Conservation (phyloP, 2,329 filamentous ascomycete genomes). For the Ceratocystis cacaofunesta region DNA sequence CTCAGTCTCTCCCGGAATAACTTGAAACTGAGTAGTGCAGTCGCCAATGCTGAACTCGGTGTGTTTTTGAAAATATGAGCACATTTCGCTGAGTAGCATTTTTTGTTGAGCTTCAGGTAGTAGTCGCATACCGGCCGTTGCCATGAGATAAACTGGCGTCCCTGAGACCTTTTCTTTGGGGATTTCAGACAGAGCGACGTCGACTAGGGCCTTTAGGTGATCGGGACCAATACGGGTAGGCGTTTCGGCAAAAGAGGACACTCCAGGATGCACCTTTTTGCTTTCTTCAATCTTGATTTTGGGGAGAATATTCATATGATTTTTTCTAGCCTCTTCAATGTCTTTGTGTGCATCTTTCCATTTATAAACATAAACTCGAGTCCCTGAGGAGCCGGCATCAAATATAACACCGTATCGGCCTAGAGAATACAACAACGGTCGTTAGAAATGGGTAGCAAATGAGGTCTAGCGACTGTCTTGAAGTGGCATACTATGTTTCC, state of each 20-base stretch:
- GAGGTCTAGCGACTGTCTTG: background rate
- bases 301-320: conserved; percentile 49
- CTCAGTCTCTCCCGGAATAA: conserved; percentile 90
- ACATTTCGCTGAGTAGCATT: conserved; percentile 61
- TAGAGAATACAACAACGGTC: conserved; percentile 20
- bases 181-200: conserved; percentile 67
- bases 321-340: conserved; percentile 19
- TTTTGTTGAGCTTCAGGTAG: conserved; percentile 59
- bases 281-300: conserved; percentile 72
- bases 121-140: conserved; percentile 87
- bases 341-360: conserved; percentile 63
- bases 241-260: conserved; percentile 75
- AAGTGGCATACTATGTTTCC: conserved; percentile 25
- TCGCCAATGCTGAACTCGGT: conserved; percentile 80
- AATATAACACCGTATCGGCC: conserved; percentile 82
- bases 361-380: conserved; percentile 82
- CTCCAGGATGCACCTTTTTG: conserved; percentile 84
- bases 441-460: background rate
- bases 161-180: conserved; percentile 61
- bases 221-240: conserved; percentile 65
- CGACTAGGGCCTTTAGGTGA: conserved; percentile 63
- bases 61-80: conserved; percentile 61
- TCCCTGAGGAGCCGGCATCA: conserved; percentile 95
- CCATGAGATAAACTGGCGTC: conserved; percentile 88
- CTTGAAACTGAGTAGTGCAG: conserved; percentile 76